Evolutionary conservation across 148 eudicot genomes (phyloP), one percentile per base, ranked within the genome.

Genomic region (Silene latifolia): DNA sequence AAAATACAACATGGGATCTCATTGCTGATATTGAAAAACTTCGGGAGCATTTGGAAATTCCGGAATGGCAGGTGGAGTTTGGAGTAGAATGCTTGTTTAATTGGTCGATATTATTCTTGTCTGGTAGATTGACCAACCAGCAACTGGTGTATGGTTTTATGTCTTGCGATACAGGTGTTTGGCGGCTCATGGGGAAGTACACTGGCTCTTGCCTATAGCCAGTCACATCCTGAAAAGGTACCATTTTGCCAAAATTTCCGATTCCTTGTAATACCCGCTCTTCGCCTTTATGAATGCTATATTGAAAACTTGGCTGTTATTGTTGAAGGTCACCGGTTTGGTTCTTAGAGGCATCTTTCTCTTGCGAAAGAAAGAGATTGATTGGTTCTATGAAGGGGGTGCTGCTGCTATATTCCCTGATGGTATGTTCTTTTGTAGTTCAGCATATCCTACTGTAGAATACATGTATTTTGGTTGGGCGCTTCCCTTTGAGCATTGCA

Each of bases 181-280:
- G 99, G 99, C 69, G 99, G 99, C 69, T 95, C 99, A 77, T 95
- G 99, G 99, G 99, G 99, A 81, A 90, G 98, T 84, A 95, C 99
- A n/a, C 88, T 95, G 78, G 89, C 98, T 80, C 97, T 95, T 83
- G 94, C 91, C 57, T 95, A 95, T 80, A 95, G 99, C 76, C 92
- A 90, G 83, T 74, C 94, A 63, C 93, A 92, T 78, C 91, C 98
- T 13, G 97, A 95, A 25, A 95, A 86, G 91, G 98, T 90, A 27
- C 44, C 27, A 14, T 60, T 66, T 23, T 8, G 39, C 13, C 9
- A 46, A n/a, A 48, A 17, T 39, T 25, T 25, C 4, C 13, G 13
- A 42, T 73, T 76, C 63, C 23, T 56, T 72, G 8, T 82, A 72
- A 61, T 20, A 13, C 56, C 46, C n/a, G 7, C 15, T 59, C 17